Evolutionary conservation across 2,329 filamentous ascomycete species (phyloP).

Genomic region (Cladosporium oxysporum): DNA sequence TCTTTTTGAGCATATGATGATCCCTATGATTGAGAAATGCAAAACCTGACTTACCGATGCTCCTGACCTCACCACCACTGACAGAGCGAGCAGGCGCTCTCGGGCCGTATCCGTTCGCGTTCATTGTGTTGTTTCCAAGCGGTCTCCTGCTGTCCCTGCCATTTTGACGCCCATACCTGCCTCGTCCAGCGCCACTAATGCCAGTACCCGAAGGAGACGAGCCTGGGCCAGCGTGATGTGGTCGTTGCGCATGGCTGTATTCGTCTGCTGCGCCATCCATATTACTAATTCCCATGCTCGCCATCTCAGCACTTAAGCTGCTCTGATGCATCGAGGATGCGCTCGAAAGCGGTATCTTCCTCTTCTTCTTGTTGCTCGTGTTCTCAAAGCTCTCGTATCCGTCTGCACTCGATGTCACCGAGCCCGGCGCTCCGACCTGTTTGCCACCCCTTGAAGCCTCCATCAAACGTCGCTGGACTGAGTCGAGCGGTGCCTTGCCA

Average conservation of each 20-base stretch:
- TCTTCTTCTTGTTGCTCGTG: constrained; percentile 98
- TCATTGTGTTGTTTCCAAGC: constrained; percentile 43
- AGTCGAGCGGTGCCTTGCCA: constrained; percentile 34
- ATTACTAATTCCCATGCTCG: constrained; percentile 61
- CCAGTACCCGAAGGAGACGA: constrained; percentile 56
- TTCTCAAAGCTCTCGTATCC: constrained; percentile 98
- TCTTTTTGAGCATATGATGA: background rate
- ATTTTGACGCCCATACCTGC: constrained; percentile 70
- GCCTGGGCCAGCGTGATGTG: constrained; percentile 57
- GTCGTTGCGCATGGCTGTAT: constrained; percentile 49
- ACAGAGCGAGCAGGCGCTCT: constrained; percentile 13
- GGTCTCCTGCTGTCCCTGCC: constrained; percentile 45
- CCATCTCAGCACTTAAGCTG: constrained; percentile 63
- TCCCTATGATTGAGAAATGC: background rate
- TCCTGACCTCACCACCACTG: constrained; percentile 18
- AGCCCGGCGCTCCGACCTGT: constrained; percentile 45
- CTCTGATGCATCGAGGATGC: constrained; percentile 63
- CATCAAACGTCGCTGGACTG: constrained; percentile 38
- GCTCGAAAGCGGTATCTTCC: constrained; percentile 91
- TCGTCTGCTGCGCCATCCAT: constrained; percentile 39
- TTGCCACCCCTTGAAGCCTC: constrained; percentile 36
- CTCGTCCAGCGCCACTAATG: constrained; percentile 81
- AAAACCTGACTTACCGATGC: constrained; percentile 15
- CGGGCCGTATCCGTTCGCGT: constrained; percentile 39
- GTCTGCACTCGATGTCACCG: constrained; percentile 71